Evolutionary conservation across 805 yeast genomes (phyloP), one percentile per base, ranked within the genome.

Genomic region (Candida loeiensis): DNA sequence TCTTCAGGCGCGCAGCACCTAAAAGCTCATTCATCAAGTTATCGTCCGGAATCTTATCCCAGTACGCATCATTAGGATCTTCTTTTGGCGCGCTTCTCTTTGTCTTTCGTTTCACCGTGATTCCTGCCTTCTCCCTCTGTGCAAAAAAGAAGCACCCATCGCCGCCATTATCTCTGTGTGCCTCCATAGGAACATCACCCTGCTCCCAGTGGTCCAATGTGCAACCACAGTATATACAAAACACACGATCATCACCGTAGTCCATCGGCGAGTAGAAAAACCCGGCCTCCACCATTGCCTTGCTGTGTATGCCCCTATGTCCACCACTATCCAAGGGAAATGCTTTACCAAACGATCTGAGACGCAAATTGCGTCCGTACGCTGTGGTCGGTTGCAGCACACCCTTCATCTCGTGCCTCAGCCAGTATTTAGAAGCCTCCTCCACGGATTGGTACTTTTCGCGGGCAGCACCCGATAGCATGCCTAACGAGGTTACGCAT

Each of bases 151-250:
- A 59, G 37, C 71, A 65, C 34, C 48, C 51, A 5, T 22, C 26
- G 26, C 20, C 37, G 8, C 29, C 19, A 24, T 27, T 33, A 14
- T 16, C 20, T 21, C 31, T 51, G 53, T 85, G 93, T 47, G 80
- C 88, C 8, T 41, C 64, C 6, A 71, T 43, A 0, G 90, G 91
- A 43, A 74, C 78, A 58, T 86, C 93, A 2, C 64, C 69, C 1
- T 59, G 54, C 43, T 76, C 85, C 90, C 91, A 84, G 19, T 56
- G 56, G 34, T 63, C 66, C 17, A 57, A 44, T 3, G 60, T 51
- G 29, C 59, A 57, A n/a, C 56, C 61, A 35, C 62, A 57, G 35
- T 56, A 54, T 47, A 57, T 48, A 40, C 62, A 57, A 22, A 58
- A 54, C 0, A 66, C 71, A 13, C 64, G 51, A 39, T 69, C 74